These are phyloP conservation scores for Phytophthora capsici DNA, from an alignment of 352 stramenopile genomes.

Conservation along the genomic window DNA sequence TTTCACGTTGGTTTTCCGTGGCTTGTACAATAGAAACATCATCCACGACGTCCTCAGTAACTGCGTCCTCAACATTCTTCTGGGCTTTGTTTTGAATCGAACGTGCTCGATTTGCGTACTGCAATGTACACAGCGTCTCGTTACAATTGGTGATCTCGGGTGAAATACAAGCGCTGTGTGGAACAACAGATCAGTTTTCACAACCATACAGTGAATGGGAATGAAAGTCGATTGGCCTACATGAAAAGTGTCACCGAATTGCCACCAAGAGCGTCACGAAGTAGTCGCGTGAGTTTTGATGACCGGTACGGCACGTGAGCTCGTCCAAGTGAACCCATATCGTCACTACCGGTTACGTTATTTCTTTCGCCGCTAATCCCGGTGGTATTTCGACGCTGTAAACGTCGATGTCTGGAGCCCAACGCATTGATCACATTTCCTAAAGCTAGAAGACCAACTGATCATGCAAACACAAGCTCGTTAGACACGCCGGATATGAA, in stretches of 20 bases:
- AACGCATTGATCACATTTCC: conserved; percentile 89
- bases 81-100: conserved; percentile 83
- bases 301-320: conserved; percentile 78
- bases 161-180: conserved; percentile 74
- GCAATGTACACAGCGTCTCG: conserved; percentile 73
- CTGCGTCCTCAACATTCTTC: conserved; percentile 58
- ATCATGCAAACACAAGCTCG: neutral
- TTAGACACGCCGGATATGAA: conserved; percentile 1
- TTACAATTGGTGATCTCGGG: conserved; percentile 50
- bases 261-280: conserved; percentile 81
- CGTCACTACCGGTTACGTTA: neutral
- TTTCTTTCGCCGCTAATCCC: conserved; percentile 11
- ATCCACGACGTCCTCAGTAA: conserved; percentile 2
- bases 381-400: conserved; percentile 38
- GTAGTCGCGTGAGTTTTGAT: conserved; percentile 83
- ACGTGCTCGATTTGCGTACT: conserved; percentile 75
- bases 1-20: conserved; percentile 48
- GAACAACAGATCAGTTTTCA: neutral
- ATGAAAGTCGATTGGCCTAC: conserved; percentile 35
- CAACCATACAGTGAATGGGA: no score
- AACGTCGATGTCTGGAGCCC: conserved; percentile 56
- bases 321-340: neutral
- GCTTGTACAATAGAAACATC: neutral
- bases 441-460: conserved; percentile 72
- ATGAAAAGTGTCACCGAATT: conserved; percentile 89